phyloP scores from a whole-genome alignment of 371 early-diverging fungal species.

The Coemansia sp. region DNA sequence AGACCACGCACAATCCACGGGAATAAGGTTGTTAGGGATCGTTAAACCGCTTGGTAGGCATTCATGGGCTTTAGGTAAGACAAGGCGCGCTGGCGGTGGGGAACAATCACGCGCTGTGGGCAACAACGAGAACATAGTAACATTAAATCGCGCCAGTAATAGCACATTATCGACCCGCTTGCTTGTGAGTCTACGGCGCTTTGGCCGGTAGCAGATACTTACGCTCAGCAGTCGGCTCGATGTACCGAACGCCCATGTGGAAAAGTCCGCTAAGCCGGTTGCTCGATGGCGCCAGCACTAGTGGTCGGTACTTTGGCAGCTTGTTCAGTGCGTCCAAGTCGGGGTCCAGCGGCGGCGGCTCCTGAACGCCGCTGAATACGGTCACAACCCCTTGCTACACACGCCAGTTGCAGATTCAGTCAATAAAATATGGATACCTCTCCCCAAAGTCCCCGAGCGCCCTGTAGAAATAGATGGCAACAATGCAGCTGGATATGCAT shows the following conservation, averaged over 20 bases:
- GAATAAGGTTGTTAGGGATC: too few relatives aligned
- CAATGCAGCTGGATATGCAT: neutral
- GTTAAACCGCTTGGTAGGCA: too few relatives aligned
- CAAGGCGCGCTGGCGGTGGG: too few relatives aligned
- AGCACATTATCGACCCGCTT: neutral
- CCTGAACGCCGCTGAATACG: conserved; percentile 43
- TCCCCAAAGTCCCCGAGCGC: too few relatives aligned
- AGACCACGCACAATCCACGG: neutral
- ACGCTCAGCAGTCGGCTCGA: conserved; percentile 50
- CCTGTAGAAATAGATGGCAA: neutral
- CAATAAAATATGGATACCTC: neutral
- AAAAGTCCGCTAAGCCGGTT: conserved; percentile 46
- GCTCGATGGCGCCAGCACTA: conserved; percentile 43
- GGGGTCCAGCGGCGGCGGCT: conserved; percentile 42
- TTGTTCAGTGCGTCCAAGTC: conserved; percentile 43
- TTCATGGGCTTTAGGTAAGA: too few relatives aligned
- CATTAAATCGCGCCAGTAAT: conserved; percentile 1
- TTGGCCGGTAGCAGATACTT: conserved; percentile 11
- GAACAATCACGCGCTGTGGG: neutral
- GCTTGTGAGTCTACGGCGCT: neutral
- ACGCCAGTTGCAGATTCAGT: neutral
- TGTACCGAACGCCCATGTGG: conserved; percentile 39
- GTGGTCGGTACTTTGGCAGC: conserved; percentile 39
- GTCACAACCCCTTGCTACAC: conserved; percentile 48
- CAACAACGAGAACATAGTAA: conserved; percentile 2